These are phyloP conservation scores for Ophiocordyceps camponoti-rufipedis DNA, from an alignment of 2,329 filamentous ascomycete genomes.

Conservation along the genomic window DNA sequence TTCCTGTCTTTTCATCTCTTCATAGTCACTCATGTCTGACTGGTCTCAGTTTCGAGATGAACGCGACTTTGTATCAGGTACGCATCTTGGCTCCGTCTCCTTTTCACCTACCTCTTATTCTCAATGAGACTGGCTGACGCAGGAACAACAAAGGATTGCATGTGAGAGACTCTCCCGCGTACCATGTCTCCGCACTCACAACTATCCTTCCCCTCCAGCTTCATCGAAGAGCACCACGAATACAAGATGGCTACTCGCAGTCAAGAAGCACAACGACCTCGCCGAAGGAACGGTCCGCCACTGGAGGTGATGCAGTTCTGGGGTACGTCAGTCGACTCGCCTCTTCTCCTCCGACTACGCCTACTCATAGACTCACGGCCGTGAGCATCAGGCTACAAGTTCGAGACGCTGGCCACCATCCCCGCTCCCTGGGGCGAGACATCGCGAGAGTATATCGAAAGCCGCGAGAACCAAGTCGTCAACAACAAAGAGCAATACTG, in stretches of 20 bases:
- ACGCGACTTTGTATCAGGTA: conserved; percentile 80
- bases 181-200: background rate
- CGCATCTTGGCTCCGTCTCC: background rate
- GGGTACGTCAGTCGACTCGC: conserved; percentile 33
- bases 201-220: conserved; percentile 32
- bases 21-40: conserved; percentile 4
- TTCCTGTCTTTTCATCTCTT: background rate
- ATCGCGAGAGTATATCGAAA: conserved; percentile 60
- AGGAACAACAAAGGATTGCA: conserved; percentile 23
- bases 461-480: conserved; percentile 50
- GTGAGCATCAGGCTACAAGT: conserved; percentile 62
- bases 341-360: background rate
- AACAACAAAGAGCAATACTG: conserved; percentile 93
- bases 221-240: conserved; percentile 78
- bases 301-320: conserved; percentile 82
- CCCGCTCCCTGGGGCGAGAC: conserved; percentile 57
- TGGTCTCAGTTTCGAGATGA: conserved; percentile 68
- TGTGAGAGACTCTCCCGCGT: conserved; percentile 22
- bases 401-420: conserved; percentile 70
- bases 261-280: conserved; percentile 25
- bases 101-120: background rate
- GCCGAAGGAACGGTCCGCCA: conserved; percentile 23
- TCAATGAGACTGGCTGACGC: conserved; percentile 6
- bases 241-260: conserved; percentile 47
- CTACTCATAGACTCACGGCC: background rate